Evolutionary conservation across 768 basidiomycete species (phyloP), one percentile per base, ranked within the genome.

Genomic region (Dacryopinax primogenitus): DNA sequence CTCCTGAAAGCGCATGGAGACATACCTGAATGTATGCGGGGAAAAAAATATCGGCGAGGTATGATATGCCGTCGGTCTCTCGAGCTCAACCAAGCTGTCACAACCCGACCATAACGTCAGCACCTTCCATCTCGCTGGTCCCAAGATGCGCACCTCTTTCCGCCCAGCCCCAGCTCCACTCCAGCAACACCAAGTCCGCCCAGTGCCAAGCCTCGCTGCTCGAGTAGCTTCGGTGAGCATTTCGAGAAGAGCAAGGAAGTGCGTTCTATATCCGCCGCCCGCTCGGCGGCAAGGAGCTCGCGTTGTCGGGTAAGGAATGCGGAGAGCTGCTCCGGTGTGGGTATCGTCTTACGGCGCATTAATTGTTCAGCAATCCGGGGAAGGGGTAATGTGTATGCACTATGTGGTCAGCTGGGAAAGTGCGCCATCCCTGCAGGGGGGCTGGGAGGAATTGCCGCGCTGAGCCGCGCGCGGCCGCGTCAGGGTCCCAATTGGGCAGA

Each of bases 151-250:
- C 73, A 95, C 92, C 86, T 93, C 78, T 93, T 94, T 30, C 93
- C 94, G 30, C 92, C 94, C 2, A 97, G 80, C 1, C 94, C 95
- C 18, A 96, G 81, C 62, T 82, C 85, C n/a, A 92, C 79, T 28
- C 81, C 79, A 0, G 82, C 79, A 1, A 91, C 76, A 1, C 88
- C 84, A 3, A 97, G 78, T 47, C 86, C 86, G 32, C 82, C 82
- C 0, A 96, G 73, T 0, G 90, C 86, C 11, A 98, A 78, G 1
- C 94, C 94, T 65, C 87, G 86, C 68, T 88, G 86, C 73, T 95
- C 92, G n/a, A 98, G 80, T 9, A 93, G 78, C 68, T 85, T 89
- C 0, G 87, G 86, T 1, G 86, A 83, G 71, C 90, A 92, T 65
- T 90, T 90, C 9, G 88, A 86, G 21, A 93, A 78, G 34, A 95